Base-by-base conservation (phyloP, 768 basidiomycete genomes). In the Pholiota microspora region DNA sequence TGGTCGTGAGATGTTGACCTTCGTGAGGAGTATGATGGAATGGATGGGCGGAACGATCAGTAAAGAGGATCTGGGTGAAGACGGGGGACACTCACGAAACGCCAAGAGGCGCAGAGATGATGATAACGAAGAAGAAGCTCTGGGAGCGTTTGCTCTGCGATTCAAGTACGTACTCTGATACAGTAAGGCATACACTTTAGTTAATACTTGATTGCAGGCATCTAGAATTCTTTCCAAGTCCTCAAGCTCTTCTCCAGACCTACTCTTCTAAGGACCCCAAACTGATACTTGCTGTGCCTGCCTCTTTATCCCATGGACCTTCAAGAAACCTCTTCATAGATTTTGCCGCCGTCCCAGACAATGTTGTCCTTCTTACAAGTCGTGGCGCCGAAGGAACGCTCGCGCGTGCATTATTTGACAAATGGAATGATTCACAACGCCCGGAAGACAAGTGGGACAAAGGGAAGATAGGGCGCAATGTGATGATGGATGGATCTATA, bases 21-120 rank as follows among this genome's bases (percentile, higher is more conserved):
- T 94, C 64, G 92, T 97, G 24, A 76, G 94, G 55, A 95, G 92
- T 76, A 89, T 98, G 90, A 96, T 97, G 83, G 97, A 98, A 67
- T 98, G 95, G 94, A 84, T 99, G 58, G 97, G 97, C 8, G 96
- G 97, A 0, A 94, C 92, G 12, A 86, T 97, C 50, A 92, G 87
- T 62, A 93, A 93, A 64, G 92, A 94, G 62, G 94, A 96, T 57
- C 89, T 92, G 1, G 88, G 92, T 2, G 92, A 90, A 66, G 88
- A 90, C 27, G 84, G 81, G 6, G 77, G 77, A 24, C 76, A 80
- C 28, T 77, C 78, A 44, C 77, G 77, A 16, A 77, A 80, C 34
- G 77, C 80, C 32, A 75, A 78, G 58, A 73, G 85, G 56, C 71
- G 78, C 48, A 74, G 78, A 5, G 86, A 86, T 49, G 85, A 88